Evolutionary conservation across 371 early-diverging fungal genomes (phyloP).

Genomic region (Dipsacomyces acuminosporus): DNA sequence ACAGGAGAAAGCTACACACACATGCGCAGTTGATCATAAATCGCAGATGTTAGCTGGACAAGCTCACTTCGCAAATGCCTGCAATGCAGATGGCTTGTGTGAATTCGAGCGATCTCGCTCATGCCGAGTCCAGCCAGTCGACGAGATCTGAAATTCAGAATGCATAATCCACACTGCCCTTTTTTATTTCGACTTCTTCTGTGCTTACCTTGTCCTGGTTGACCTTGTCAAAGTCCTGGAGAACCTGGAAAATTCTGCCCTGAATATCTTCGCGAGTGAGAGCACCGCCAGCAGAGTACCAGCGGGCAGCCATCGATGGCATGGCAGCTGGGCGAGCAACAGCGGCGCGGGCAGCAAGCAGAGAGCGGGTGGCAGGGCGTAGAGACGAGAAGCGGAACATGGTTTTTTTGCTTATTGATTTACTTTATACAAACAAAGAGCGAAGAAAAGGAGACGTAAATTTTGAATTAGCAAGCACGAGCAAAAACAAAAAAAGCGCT

Average conservation of each 20-base stretch:
- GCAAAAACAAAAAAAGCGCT: too few relatives aligned
- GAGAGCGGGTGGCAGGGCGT: conserved; percentile 3
- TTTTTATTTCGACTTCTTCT: not conserved
- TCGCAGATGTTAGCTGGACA: too few relatives aligned
- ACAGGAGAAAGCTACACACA: conserved; percentile 67
- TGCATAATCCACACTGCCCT: not conserved
- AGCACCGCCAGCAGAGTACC: conserved; percentile 60
- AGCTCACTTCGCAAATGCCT: too few relatives aligned
- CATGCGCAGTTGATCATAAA: not conserved
- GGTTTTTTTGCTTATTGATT: too few relatives aligned
- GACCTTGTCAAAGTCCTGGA: conserved; percentile 94
- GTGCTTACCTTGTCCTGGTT: conserved; percentile 76
- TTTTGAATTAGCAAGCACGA: too few relatives aligned
- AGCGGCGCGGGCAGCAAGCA: conserved; percentile 1
- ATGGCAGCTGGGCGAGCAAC: conserved; percentile 2
- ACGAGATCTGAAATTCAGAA: conserved; percentile 14
- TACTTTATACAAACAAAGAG: not conserved
- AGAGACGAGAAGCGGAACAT: conserved; percentile 40
- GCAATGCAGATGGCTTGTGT: too few relatives aligned
- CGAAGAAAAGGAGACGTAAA: too few relatives aligned
- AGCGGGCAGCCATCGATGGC: conserved; percentile 46
- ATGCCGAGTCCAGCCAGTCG: conserved; percentile 1
- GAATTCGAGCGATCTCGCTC: too few relatives aligned
- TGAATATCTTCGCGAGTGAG: conserved; percentile 62
- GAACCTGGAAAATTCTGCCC: conserved; percentile 76